These are phyloP conservation scores for Dictyostelium discoideum DNA, from an alignment of 78 protist species.

Conservation along the genomic window DNA sequence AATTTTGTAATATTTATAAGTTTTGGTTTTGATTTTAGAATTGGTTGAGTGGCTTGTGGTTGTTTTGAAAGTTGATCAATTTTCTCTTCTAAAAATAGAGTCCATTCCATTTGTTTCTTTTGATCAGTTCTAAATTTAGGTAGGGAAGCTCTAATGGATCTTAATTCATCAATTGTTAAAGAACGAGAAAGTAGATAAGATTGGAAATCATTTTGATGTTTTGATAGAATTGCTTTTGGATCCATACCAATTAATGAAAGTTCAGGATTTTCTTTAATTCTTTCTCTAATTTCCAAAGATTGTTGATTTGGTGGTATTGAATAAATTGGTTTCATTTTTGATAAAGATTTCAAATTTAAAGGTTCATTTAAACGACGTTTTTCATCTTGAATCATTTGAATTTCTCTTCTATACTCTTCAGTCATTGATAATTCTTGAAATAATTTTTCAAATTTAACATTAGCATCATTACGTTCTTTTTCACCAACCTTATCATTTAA, in stretches of 20 bases:
- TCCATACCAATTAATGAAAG: constrained; percentile 72
- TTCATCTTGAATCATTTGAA: constrained; percentile 45
- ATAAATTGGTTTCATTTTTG: constrained; percentile 36
- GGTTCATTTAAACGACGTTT: constrained; percentile 62
- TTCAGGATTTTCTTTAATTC: constrained; percentile 64
- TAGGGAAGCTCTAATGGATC: constrained; percentile 64
- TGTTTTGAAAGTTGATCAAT: constrained; percentile 43
- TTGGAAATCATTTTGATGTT: constrained; percentile 86
- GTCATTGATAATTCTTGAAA: constrained; percentile 60
- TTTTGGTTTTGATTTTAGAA: background rate
- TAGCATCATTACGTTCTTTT: constrained; percentile 79
- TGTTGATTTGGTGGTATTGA: constrained; percentile 2
- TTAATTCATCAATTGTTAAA: constrained; percentile 52
- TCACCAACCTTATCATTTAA: constrained; percentile 33
- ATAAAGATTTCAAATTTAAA: constrained; percentile 39
- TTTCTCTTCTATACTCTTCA: constrained; percentile 66
- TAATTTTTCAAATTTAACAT: constrained; percentile 80
- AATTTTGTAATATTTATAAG: background rate
- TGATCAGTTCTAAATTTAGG: constrained; percentile 85
- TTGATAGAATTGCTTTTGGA: constrained; percentile 43
- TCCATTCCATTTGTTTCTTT: constrained; percentile 80
- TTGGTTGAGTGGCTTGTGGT: background rate
- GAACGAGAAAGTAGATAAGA: constrained; percentile 37
- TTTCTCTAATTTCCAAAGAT: constrained; percentile 35
- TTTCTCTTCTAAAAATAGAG: constrained; percentile 28